Evolutionary conservation across 768 basidiomycete species (phyloP).

Genomic region (Tephrocybe sp.): DNA sequence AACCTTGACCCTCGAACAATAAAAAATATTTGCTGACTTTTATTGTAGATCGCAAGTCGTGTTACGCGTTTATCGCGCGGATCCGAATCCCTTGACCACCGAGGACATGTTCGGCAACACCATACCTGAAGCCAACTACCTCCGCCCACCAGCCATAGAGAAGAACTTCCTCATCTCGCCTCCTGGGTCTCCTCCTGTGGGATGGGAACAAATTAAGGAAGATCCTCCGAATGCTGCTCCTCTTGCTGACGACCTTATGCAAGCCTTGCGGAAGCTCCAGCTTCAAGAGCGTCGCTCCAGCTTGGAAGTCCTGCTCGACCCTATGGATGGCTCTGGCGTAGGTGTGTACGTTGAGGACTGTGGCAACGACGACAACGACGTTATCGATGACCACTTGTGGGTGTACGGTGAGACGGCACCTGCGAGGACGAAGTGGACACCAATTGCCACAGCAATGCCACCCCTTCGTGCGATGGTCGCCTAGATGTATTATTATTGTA

Average conservation of each 20-base stretch:
- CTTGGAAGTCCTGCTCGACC: conserved; percentile 63
- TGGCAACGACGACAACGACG: conserved; percentile 40
- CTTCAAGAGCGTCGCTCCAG: conserved; percentile 42
- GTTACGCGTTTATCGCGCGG: conserved; percentile 72
- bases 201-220: conserved; percentile 91
- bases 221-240: conserved; percentile 85
- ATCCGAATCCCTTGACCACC: conserved; percentile 61
- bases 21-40: conserved; percentile 8
- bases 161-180: conserved; percentile 99
- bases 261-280: conserved; percentile 73
- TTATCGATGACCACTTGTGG: conserved; percentile 58
- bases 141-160: conserved; percentile 76
- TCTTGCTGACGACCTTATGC: conserved; percentile 85
- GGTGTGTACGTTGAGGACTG: conserved; percentile 80
- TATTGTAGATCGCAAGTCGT: conserved; percentile 44
- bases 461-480: conserved; percentile 38
- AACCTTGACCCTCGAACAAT: conserved; percentile 16
- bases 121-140: conserved; percentile 50
- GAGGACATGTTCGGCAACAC: conserved; percentile 23
- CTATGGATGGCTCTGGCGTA: conserved; percentile 69
- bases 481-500: conserved; percentile 19
- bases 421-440: conserved; percentile 50
- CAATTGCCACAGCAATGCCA: conserved; percentile 56
- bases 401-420: conserved; percentile 60
- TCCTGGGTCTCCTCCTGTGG: conserved; percentile 95